Conservation (phyloP, 257 asterid species). For the Ehretia macrophylla region DNA sequence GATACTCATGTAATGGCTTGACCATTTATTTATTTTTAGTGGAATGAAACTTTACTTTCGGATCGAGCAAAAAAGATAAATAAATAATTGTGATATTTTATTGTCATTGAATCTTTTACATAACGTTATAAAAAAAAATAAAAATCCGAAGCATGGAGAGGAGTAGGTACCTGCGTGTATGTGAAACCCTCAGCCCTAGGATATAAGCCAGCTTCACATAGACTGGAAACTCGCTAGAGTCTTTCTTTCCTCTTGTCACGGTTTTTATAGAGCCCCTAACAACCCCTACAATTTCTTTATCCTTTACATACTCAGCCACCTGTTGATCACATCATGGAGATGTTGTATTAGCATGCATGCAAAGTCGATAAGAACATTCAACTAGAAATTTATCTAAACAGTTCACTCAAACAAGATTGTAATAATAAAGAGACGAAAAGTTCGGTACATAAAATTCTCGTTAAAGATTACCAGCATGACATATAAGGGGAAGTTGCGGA, state of each 20-base stretch:
- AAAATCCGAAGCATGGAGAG: neutral
- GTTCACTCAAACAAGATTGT: too few relatives aligned
- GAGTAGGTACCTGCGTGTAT: conserved; percentile 50
- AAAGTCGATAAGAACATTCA: neutral
- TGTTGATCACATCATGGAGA: too few relatives aligned
- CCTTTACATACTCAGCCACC: conserved; percentile 64
- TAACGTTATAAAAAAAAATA: too few relatives aligned
- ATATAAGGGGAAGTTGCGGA: conserved; percentile 49
- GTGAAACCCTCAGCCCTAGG: conserved; percentile 74
- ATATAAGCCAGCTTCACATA: conserved; percentile 66
- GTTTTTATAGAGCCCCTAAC: conserved; percentile 68
- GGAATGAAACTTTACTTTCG: too few relatives aligned
- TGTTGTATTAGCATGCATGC: neutral
- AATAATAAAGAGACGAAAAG: too few relatives aligned
- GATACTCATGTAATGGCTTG: too few relatives aligned
- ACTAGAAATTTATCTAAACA: too few relatives aligned
- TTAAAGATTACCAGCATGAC: conserved; percentile 54
- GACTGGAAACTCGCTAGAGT: conserved; percentile 23
- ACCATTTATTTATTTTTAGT: too few relatives aligned
- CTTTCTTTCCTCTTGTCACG: conserved; percentile 46
- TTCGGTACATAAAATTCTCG: too few relatives aligned
- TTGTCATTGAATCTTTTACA: too few relatives aligned
- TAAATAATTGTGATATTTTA: too few relatives aligned
- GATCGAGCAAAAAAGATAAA: too few relatives aligned
- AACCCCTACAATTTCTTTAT: conserved; percentile 58